Evolutionary conservation across 2,329 filamentous ascomycete genomes (phyloP).

Genomic region (Berkeleyomyces basicola): DNA sequence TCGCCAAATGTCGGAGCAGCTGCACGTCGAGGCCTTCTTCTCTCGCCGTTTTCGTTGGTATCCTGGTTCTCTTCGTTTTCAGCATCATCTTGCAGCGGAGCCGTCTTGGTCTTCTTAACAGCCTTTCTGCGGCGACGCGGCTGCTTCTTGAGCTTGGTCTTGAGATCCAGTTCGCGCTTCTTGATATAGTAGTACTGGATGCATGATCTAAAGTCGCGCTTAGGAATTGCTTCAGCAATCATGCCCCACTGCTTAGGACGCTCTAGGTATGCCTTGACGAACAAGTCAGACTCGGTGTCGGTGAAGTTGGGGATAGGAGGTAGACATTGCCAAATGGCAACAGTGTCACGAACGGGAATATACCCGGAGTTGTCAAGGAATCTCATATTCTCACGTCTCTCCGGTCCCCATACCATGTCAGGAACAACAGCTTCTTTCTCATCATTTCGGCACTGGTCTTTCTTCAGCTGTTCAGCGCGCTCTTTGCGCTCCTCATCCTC

Average conservation of each 20-base stretch:
- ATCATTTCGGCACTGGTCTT: slow-evolving; percentile 49
- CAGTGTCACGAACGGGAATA: slow-evolving; percentile 47
- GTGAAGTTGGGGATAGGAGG: slow-evolving; percentile 62
- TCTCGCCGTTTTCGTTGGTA: slow-evolving; percentile 41
- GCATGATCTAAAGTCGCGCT: slow-evolving; percentile 58
- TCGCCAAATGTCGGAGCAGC: slow-evolving; percentile 60
- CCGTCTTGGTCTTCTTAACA: slow-evolving; percentile 41
- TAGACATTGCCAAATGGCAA: slow-evolving; percentile 54
- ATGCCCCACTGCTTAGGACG: slow-evolving; percentile 70
- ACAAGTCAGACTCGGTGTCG: slow-evolving; percentile 48
- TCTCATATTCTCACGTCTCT: slow-evolving; percentile 39
- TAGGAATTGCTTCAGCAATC: slow-evolving; percentile 50
- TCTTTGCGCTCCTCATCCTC: slow-evolving; percentile 56
- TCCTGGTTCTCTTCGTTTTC: slow-evolving; percentile 43
- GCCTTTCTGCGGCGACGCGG: slow-evolving; percentile 41
- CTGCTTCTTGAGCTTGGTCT: slow-evolving; percentile 55
- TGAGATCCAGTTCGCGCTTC: slow-evolving; percentile 58
- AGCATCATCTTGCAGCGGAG: slow-evolving; percentile 49
- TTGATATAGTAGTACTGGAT: slow-evolving; percentile 79
- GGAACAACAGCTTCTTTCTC: slow-evolving; percentile 65
- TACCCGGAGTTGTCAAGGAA: slow-evolving; percentile 52
- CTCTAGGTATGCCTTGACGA: slow-evolving; percentile 60
- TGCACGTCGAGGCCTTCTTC: slow-evolving; percentile 43
- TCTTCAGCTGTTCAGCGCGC: slow-evolving; percentile 44
- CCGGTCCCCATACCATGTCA: slow-evolving; percentile 46